Conservation (phyloP, 23 red algal genomes). For the Agarophyton chilense region DNA sequence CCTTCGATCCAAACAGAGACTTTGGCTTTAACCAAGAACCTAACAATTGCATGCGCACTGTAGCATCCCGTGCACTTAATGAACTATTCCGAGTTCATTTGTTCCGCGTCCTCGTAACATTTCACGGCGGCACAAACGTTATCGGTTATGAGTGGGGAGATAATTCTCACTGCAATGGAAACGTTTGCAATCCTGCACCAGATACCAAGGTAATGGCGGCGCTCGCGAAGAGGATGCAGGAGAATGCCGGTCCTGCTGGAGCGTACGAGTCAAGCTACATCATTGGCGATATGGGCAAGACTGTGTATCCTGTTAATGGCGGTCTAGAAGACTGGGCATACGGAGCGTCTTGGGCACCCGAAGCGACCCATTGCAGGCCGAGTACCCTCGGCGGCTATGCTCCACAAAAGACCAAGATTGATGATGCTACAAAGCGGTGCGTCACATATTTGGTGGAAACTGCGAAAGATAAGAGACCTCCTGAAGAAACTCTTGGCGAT, state of each 20-base stretch:
- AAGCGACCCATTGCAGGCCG: conserved; percentile 61
- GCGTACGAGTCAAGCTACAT: conserved; percentile 60
- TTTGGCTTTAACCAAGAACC: conserved; percentile 92
- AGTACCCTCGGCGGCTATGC: conserved; percentile 66
- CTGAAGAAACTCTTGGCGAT: conserved; percentile 70
- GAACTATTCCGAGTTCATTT: conserved; percentile 81
- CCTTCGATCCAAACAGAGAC: conserved; percentile 91
- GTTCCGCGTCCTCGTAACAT: conserved; percentile 87
- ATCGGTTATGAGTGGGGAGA: conserved; percentile 99
- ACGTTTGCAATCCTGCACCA: conserved; percentile 69
- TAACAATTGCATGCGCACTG: conserved; percentile 81
- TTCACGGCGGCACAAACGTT: conserved; percentile 96
- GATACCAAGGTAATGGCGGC: conserved; percentile 77
- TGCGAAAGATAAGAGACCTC: conserved; percentile 72
- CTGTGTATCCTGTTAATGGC: conserved; percentile 93
- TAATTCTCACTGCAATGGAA: conserved; percentile 72
- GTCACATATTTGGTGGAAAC: conserved; percentile 94
- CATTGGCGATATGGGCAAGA: conserved; percentile 91
- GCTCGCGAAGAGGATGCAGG: conserved; percentile 55
- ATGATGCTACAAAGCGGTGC: conserved; percentile 52
- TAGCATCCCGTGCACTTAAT: conserved; percentile 84
- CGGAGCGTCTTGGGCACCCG: conserved; percentile 78
- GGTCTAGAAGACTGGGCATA: conserved; percentile 99
- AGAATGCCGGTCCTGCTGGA: conserved; percentile 68
- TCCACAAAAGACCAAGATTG: conserved; percentile 32